Evolutionary conservation across 805 yeast genomes (phyloP).

Genomic region (Lipomyces yamanashiensis): DNA sequence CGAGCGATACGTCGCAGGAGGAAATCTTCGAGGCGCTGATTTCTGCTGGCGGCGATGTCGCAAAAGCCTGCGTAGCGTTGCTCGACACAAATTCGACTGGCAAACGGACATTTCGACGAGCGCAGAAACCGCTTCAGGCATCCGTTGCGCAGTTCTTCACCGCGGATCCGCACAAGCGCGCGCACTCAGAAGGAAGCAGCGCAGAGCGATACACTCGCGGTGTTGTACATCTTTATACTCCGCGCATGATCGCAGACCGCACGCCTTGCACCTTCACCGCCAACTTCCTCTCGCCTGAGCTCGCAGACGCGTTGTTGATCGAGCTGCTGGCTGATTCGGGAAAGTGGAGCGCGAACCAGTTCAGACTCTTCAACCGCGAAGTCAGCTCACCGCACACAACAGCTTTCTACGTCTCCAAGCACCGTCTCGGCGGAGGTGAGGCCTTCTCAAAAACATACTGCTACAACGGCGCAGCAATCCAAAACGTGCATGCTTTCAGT

Average conservation of each 20-base stretch:
- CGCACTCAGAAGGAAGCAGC: constrained; percentile 14
- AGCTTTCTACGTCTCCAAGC: constrained; percentile 45
- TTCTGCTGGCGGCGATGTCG: constrained; percentile 23
- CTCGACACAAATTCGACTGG: background rate
- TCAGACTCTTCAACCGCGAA: constrained; percentile 65
- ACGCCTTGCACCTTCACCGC: constrained; percentile 56
- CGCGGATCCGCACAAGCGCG: constrained; percentile 18
- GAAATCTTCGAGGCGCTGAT: constrained; percentile 26
- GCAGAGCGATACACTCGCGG: background rate
- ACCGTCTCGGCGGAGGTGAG: constrained; percentile 32
- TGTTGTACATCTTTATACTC: constrained; percentile 51
- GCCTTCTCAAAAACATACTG: constrained; percentile 36
- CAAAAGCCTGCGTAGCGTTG: constrained; percentile 3
- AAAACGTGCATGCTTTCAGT: constrained; percentile 46
- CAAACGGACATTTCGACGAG: background rate
- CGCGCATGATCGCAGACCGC: constrained; percentile 53
- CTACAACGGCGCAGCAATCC: constrained; percentile 50
- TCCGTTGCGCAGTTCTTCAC: constrained; percentile 25
- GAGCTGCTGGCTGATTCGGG: constrained; percentile 51
- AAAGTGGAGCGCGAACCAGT: constrained; percentile 52
- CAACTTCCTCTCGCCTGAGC: constrained; percentile 56
- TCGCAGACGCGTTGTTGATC: constrained; percentile 54
- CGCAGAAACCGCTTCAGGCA: constrained; percentile 16
- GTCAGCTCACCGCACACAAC: constrained; percentile 64
- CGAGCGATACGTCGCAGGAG: constrained; percentile 37